phyloP scores from a whole-genome alignment of 768 basidiomycete species.

The Mrakia frigida region DNA sequence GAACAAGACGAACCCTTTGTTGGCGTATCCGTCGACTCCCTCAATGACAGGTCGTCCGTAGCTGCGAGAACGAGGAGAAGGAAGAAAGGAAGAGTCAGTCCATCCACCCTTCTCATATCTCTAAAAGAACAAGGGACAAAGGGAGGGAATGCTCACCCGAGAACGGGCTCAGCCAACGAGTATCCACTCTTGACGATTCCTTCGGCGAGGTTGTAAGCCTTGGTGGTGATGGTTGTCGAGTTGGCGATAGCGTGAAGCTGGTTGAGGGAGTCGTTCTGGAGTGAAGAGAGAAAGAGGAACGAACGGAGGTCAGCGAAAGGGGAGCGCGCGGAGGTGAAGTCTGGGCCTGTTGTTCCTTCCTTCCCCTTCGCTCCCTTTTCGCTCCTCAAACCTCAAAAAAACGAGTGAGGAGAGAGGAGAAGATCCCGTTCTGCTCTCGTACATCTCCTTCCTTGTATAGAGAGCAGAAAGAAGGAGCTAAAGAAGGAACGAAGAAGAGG shows the following conservation, averaged over 20 bases:
- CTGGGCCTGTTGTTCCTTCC: background rate
- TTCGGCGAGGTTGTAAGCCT: conserved; percentile 28
- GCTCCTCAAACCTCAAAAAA: no score
- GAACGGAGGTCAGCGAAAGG: background rate
- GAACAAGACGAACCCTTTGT: conserved; percentile 21
- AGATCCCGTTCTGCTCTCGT: no score
- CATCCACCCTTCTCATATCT: background rate
- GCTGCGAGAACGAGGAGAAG: background rate
- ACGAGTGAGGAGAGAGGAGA: no score
- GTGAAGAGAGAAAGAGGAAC: background rate
- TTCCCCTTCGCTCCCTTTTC: background rate
- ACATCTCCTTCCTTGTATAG: no score
- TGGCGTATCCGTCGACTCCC: conserved; percentile 28
- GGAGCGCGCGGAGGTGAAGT: no score
- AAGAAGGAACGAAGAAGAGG: no score
- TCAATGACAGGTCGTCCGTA: conserved; percentile 29
- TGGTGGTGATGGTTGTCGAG: conserved; percentile 23
- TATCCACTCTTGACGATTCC: conserved; percentile 24
- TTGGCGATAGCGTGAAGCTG: conserved; percentile 12
- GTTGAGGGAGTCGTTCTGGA: conserved; percentile 22
- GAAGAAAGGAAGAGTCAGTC: background rate
- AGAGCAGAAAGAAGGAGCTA: no score
- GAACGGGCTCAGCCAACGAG: conserved; percentile 19
- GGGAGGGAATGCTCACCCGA: conserved; percentile 13
- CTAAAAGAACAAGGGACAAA: background rate